Percentiles rank a stretch among this genome's conserved stretches.
These are phyloP conservation scores for Malbranchea cinnamomea DNA, from an alignment of 2,329 filamentous ascomycete genomes.

Conservation along the genomic window DNA sequence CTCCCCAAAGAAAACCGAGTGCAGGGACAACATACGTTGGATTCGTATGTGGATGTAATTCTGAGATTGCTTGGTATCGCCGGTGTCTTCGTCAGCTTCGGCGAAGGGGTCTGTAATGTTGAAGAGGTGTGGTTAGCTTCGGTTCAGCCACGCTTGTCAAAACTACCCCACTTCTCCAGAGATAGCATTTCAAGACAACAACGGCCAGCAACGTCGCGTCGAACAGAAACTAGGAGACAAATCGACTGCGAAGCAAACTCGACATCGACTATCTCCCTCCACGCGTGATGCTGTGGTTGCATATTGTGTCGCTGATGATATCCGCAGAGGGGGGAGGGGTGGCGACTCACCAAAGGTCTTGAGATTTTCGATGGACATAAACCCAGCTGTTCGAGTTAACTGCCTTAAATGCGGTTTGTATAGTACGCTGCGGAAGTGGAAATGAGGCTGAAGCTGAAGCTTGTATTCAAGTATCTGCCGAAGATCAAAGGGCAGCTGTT, in stretches of 20 bases:
- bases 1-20: slow-evolving; percentile 1
- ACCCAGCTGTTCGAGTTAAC: slow-evolving; percentile 56
- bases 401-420: too few relatives aligned
- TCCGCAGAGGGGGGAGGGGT: not conserved
- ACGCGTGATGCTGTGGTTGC: too few relatives aligned
- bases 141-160: slow-evolving; percentile 20
- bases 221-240: too few relatives aligned
- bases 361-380: slow-evolving; percentile 99
- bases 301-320: too few relatives aligned
- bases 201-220: too few relatives aligned
- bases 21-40: slow-evolving; percentile 57
- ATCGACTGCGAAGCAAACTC: too few relatives aligned
- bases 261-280: too few relatives aligned
- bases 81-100: slow-evolving; percentile 99
- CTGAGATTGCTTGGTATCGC: slow-evolving; percentile 86
- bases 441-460: slow-evolving; percentile 10
- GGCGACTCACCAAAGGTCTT: slow-evolving; percentile 71
- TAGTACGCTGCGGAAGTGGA: slow-evolving; percentile 17
- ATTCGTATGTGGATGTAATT: slow-evolving; percentile 99
- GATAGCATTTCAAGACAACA: too few relatives aligned
- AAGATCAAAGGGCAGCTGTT: too few relatives aligned
- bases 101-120: slow-evolving; percentile 83
- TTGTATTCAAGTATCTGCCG: slow-evolving; percentile 9
- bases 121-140: slow-evolving; percentile 13
- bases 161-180: too few relatives aligned